A percentile compares a stretch with the other conserved stretches of the same genome.
Evolutionary conservation across 352 stramenopile genomes (phyloP).

Genomic region (Phytophthora kernoviae): DNA sequence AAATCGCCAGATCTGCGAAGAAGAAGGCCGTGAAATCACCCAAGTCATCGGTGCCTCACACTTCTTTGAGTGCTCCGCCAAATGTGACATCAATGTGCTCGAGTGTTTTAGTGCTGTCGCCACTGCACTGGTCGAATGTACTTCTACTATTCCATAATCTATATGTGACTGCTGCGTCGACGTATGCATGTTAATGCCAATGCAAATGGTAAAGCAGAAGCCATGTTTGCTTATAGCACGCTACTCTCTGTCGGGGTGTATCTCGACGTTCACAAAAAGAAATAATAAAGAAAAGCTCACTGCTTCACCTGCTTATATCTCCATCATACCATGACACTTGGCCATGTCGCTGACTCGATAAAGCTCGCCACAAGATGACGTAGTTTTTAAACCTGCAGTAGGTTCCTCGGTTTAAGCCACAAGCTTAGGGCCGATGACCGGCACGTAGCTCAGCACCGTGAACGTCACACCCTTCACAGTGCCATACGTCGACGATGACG

Average conservation of each 20-base stretch:
- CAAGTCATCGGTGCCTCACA: constrained; percentile 20
- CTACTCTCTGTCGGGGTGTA: neutral
- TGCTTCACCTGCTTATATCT: neutral
- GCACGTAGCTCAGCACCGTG: constrained; percentile 60
- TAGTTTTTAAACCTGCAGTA: constrained; percentile 11
- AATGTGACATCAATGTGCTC: constrained; percentile 10
- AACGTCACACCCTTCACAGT: constrained; percentile 50
- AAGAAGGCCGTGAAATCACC: constrained; percentile 29
- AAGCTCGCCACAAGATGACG: neutral
- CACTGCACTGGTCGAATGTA: constrained; percentile 1
- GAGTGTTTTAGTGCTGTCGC: constrained; percentile 23
- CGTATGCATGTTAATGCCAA: neutral
- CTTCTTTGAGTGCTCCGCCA: constrained; percentile 35
- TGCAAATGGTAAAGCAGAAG: neutral
- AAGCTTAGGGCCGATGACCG: constrained; percentile 62
- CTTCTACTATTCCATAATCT: neutral
- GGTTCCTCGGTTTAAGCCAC: constrained; percentile 37
- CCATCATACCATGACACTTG: neutral
- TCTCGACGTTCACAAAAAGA: neutral
- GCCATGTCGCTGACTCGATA: no score
- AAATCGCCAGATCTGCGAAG: constrained; percentile 20
- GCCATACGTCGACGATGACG: constrained; percentile 60
- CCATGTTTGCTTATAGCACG: neutral
- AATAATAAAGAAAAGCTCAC: constrained; percentile 1
- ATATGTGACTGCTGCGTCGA: no score